Evolutionary conservation across 768 basidiomycete species (phyloP), one percentile per base, ranked within the genome.

Genomic region (Boletus edulis): DNA sequence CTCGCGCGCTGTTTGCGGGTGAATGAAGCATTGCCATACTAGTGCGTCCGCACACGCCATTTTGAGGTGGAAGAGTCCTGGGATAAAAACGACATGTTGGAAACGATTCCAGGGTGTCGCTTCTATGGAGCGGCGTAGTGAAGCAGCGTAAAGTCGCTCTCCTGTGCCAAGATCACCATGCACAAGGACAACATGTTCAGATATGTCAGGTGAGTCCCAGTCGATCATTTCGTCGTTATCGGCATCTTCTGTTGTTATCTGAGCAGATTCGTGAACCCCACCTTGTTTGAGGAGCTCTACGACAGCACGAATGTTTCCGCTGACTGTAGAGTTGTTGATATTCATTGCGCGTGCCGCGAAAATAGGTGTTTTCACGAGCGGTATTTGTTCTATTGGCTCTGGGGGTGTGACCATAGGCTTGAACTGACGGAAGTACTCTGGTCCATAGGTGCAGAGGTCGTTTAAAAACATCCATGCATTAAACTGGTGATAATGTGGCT

Each of bases 51-150:
- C 60, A 12, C 51, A 52, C 0, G 70, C 67, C 66, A 74, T 73
- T 51, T 70, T 73, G 17, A 70, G 50, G 55, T 73, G 73, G 46
- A 76, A 76, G 0, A 75, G 47, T 0, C 71, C 72, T 3, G 59
- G 56, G 0, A 76, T 55, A 45, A 67, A 75, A 0, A 78, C 54
- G 2, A 76, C 45, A 38, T 56, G 61, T 35, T 77, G 73, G 4
- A 72, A 54, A 0, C 70, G 61, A 2, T 46, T 46, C 64, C 64
- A 70, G 0, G 70, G 63, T 8, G 69, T 72, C 2, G 0, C 5
- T 24, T 57, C 49, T 9, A 57, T 57, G 35, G 52, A 12, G 3
- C 20, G 29, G 4, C 8, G 12, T 4, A 41, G 49, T 3, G 22
- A 44, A 20, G 18, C 14, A 4, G 39, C 2, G 14, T 1, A 46